These are phyloP conservation scores for Aquanectria penicillioides DNA, from an alignment of 2,329 filamentous ascomycete species.

Conservation along the genomic window DNA sequence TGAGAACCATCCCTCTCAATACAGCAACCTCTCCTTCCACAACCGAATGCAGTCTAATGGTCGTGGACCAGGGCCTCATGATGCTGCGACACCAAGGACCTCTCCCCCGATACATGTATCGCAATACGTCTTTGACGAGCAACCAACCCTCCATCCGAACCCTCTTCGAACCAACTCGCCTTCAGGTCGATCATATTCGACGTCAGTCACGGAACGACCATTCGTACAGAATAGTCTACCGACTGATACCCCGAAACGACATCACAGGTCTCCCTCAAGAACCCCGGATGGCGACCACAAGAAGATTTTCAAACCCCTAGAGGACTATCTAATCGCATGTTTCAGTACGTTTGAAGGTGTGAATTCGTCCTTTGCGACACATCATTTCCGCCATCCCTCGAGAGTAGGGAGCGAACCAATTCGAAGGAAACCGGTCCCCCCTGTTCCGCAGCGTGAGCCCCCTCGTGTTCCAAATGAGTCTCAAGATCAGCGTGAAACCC, in stretches of 20 bases:
- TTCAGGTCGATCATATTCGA: constrained; percentile 53
- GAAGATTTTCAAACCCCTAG: constrained; percentile 77
- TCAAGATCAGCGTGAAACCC: constrained; percentile 46
- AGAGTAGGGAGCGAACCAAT: constrained; percentile 37
- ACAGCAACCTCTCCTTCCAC: constrained; percentile 33
- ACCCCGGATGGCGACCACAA: constrained; percentile 53
- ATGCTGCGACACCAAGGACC: constrained; percentile 9
- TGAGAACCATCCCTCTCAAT: constrained; percentile 22
- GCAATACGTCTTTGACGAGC: constrained; percentile 50
- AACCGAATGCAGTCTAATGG: constrained; percentile 31
- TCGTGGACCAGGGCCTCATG: constrained; percentile 16
- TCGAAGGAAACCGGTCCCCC: constrained; percentile 39
- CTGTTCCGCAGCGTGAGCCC: constrained; percentile 47
- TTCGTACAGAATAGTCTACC: constrained; percentile 30
- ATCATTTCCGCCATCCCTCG: constrained; percentile 47
- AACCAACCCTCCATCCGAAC: constrained; percentile 49
- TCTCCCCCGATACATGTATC: constrained; percentile 36
- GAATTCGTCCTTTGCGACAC: constrained; percentile 78
- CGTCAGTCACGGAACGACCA: constrained; percentile 55
- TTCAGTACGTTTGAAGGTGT: constrained; percentile 77
- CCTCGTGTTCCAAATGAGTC: constrained; percentile 28
- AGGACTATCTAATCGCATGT: constrained; percentile 78
- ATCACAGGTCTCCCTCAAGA: constrained; percentile 29
- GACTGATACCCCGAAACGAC: constrained; percentile 25
- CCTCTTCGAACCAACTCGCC: constrained; percentile 37